Conservation (phyloP, 1,284 basidiomycete genomes). For the Melanopsichium pennsylvanicum region DNA sequence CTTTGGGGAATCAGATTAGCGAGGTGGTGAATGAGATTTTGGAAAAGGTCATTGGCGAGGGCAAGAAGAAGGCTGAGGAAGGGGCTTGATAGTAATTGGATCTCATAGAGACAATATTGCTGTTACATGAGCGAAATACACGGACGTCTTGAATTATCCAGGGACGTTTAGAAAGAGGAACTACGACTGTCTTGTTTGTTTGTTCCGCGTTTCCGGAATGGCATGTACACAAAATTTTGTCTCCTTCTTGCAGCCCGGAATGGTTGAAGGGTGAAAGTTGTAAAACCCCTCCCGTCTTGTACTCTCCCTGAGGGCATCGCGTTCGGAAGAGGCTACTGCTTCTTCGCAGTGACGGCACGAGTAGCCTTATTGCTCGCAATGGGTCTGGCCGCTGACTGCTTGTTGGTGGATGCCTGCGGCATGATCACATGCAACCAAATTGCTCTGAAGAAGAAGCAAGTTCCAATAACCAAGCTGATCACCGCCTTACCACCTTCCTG, state of each 20-base stretch:
- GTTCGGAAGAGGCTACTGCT: not conserved
- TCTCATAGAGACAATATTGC: too few relatives aligned
- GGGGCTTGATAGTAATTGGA: too few relatives aligned
- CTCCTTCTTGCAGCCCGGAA: too few relatives aligned
- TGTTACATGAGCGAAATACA: too few relatives aligned
- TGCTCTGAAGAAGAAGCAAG: conserved; percentile 45
- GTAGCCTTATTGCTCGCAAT: conserved; percentile 25
- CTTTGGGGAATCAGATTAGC: conserved; percentile 71
- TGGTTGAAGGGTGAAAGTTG: too few relatives aligned
- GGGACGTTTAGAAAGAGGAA: too few relatives aligned
- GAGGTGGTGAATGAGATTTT: conserved; percentile 45
- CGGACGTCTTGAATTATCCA: too few relatives aligned
- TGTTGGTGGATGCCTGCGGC: not conserved
- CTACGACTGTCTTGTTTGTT: too few relatives aligned
- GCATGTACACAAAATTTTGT: too few relatives aligned
- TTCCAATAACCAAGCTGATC: conserved; percentile 48
- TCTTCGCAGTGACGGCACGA: conserved; percentile 11
- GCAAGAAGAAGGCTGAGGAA: conserved; percentile 3
- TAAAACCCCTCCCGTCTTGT: too few relatives aligned
- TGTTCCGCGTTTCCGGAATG: not conserved
- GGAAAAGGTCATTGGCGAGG: conserved; percentile 22
- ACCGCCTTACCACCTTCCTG: conserved; percentile 45
- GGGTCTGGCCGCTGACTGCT: conserved; percentile 4
- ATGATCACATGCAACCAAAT: conserved; percentile 38
- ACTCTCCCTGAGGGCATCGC: too few relatives aligned